A percentile compares a stretch with the other conserved stretches of the same genome.
Conservation (phyloP, 2,329 filamentous ascomycete genomes). For the Clonostachys rosea region DNA sequence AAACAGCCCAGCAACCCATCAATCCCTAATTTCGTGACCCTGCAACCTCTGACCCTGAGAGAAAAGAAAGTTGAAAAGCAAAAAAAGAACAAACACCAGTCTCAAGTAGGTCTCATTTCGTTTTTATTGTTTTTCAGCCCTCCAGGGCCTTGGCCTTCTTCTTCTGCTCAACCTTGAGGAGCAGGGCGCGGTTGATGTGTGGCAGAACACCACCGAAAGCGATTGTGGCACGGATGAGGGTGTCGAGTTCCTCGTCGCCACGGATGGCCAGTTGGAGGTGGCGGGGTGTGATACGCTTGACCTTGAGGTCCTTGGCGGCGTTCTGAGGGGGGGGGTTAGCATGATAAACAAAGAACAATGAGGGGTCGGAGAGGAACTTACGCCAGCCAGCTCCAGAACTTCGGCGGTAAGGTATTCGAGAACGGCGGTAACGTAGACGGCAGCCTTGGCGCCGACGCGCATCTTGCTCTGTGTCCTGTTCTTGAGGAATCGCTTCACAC, state of each 20-base stretch:
- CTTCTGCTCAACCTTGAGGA: slow-evolving; percentile 97
- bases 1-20: no score
- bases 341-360: neutral
- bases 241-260: slow-evolving; percentile 97
- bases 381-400: slow-evolving; percentile 93
- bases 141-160: slow-evolving; percentile 68
- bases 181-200: slow-evolving; percentile 95
- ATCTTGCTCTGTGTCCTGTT: slow-evolving; percentile 99
- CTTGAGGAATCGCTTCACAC: slow-evolving; percentile 99
- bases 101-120: no score
- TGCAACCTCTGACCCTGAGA: no score
- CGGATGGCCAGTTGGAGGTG: slow-evolving; percentile 97
- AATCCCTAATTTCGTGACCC: no score
- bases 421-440: slow-evolving; percentile 96
- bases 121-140: slow-evolving; percentile 7
- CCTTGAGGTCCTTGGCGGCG: slow-evolving; percentile 98
- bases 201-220: slow-evolving; percentile 97
- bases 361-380: slow-evolving; percentile 37
- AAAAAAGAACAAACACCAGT: no score
- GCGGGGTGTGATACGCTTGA: slow-evolving; percentile 98
- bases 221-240: slow-evolving; percentile 94
- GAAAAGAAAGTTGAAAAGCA: no score
- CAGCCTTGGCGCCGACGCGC: slow-evolving; percentile 97
- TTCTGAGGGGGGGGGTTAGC: slow-evolving; percentile 48
- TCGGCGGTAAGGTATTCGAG: slow-evolving; percentile 97